phyloP scores from a whole-genome alignment of 1,284 basidiomycete species.

The Pascua sp. region DNA sequence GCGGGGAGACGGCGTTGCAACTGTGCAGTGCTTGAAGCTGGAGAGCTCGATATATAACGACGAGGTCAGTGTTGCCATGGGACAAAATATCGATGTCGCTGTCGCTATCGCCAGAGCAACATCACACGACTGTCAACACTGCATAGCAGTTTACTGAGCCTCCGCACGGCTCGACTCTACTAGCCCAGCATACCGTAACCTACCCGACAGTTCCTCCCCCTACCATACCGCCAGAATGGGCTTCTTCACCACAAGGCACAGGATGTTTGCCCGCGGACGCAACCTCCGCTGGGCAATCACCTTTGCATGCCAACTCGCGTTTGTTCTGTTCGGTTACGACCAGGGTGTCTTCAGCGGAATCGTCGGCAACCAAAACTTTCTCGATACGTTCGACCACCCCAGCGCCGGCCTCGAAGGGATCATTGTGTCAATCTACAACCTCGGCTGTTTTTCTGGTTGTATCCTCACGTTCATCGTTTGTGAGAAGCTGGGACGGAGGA shows the following conservation, averaged over 20 bases:
- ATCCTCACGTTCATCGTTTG: slow-evolving; percentile 11
- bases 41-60: too few species aligned
- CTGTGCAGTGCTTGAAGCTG: too few species aligned
- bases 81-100: too few species aligned
- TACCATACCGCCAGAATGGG: not conserved
- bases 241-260: not conserved
- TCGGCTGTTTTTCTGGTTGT: slow-evolving; percentile 14
- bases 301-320: slow-evolving; percentile 6
- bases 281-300: slow-evolving; percentile 5
- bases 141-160: too few species aligned
- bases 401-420: slow-evolving; percentile 8
- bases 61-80: too few species aligned
- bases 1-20: too few species aligned
- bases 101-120: too few species aligned
- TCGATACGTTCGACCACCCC: slow-evolving; percentile 10
- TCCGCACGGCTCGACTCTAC: too few species aligned
- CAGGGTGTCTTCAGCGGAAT: slow-evolving; percentile 11
- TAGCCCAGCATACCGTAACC: too few species aligned
- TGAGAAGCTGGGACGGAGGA: slow-evolving; percentile 7
- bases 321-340: slow-evolving; percentile 9
- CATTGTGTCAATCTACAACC: slow-evolving; percentile 17
- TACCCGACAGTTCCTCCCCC: too few species aligned
- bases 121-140: too few species aligned
- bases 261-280: slow-evolving; percentile 4
- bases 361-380: slow-evolving; percentile 13